phyloP scores from a whole-genome alignment of 345 rosid species.

The Eucalyptus cloeziana region DNA sequence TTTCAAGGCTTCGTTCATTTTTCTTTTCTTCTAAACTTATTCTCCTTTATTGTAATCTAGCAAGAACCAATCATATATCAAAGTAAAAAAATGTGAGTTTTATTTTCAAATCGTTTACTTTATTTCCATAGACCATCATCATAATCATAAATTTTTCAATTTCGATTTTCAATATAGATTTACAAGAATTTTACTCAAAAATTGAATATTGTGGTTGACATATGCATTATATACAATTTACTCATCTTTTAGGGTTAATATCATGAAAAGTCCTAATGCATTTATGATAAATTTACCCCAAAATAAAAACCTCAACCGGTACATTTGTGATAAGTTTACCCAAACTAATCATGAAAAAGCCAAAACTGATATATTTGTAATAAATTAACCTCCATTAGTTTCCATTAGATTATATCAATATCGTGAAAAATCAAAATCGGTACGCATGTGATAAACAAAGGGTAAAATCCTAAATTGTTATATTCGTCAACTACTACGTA shows the following conservation, averaged over 20 bases:
- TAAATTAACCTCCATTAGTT: not conserved
- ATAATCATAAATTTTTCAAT: too few species aligned
- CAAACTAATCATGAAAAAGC: not conserved
- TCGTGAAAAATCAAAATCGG: rapidly evolving
- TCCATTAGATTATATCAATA: rapidly evolving
- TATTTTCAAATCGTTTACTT: too few species aligned
- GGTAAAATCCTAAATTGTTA: rapidly evolving
- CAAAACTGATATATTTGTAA: rapidly evolving
- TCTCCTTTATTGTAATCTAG: too few species aligned
- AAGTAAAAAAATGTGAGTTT: too few species aligned
- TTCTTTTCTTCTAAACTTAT: too few species aligned
- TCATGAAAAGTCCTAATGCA: rapidly evolving
- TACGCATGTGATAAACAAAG: rapidly evolving
- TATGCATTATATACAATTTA: not conserved
- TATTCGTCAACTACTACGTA: rapidly evolving
- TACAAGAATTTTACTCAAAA: too few species aligned
- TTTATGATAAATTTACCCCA: rapidly evolving
- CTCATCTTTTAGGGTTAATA: not conserved
- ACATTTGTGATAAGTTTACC: too few species aligned
- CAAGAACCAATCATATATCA: not conserved
- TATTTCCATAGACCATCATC: not conserved
- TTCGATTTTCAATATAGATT: not conserved
- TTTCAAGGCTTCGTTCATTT: not conserved
- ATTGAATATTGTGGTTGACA: not conserved
- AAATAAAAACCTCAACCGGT: rapidly evolving